Evolutionary conservation across 192 early-diverging fungal species (phyloP).

Genomic region (Backusella luteola): DNA sequence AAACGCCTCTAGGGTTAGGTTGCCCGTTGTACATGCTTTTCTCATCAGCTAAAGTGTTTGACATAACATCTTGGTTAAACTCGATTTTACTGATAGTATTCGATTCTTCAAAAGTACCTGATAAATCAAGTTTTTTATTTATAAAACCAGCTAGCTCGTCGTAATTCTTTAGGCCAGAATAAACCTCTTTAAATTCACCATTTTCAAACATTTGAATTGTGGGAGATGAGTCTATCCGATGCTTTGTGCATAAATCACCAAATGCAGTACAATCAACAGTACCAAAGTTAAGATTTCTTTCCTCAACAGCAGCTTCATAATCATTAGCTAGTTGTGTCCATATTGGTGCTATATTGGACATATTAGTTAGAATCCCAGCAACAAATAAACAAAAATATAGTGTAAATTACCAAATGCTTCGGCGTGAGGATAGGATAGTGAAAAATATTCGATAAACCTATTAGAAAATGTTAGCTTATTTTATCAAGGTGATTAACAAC

Average conservation of each 20-base stretch:
- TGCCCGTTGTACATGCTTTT: background rate
- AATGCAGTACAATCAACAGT: background rate
- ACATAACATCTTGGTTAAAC: background rate
- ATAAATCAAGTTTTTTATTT: background rate
- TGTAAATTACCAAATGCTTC: background rate
- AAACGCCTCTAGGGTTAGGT: background rate
- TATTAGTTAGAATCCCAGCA: background rate
- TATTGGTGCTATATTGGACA: background rate
- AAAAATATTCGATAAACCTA: background rate
- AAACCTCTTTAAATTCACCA: background rate
- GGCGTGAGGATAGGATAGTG: background rate
- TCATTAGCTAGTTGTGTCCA: background rate
- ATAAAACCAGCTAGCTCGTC: background rate
- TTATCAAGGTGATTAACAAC: background rate
- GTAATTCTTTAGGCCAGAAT: background rate
- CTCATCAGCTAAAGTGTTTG: background rate
- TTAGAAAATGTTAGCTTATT: background rate
- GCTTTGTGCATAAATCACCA: background rate
- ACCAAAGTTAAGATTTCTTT: background rate
- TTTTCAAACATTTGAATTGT: background rate
- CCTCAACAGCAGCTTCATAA: background rate
- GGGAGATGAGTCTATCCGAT: background rate
- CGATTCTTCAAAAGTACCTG: background rate
- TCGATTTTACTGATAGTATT: background rate
- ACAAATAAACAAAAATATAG: background rate